These are phyloP conservation scores for Xerophyta viscosa DNA, from an alignment of 106 monocot genomes.

Conservation along the genomic window DNA sequence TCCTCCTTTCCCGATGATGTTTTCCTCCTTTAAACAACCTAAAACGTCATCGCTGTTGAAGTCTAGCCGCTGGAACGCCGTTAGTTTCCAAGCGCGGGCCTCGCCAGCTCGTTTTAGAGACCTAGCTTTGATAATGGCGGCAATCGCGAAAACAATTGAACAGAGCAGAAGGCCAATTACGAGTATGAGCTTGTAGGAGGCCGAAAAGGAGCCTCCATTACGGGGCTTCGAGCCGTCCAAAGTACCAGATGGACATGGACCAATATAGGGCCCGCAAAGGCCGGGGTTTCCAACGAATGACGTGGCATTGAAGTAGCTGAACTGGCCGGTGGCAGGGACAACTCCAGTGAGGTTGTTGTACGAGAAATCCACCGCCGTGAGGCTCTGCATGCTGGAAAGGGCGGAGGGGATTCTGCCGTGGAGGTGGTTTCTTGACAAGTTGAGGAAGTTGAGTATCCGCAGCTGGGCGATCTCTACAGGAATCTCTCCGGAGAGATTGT, in stretches of 20 bases:
- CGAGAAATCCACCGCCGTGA: conserved; percentile 83
- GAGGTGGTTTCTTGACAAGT: conserved; percentile 49
- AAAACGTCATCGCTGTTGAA: conserved; percentile 67
- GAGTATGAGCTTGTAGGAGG: conserved; percentile 59
- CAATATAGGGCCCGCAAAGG: conserved; percentile 53
- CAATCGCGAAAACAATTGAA: conserved; percentile 67
- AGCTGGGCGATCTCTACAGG: conserved; percentile 34
- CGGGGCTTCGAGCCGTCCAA: neutral
- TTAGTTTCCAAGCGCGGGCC: conserved; percentile 68
- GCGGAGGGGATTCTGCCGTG: conserved; percentile 50
- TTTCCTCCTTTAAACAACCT: conserved; percentile 66
- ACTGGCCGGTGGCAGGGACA: conserved; percentile 81
- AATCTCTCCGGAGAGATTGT: conserved; percentile 43
- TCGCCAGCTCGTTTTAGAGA: conserved; percentile 41
- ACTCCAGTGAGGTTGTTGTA: conserved; percentile 80
- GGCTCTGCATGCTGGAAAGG: conserved; percentile 75
- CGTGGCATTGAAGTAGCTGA: conserved; percentile 91
- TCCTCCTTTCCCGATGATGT: conserved; percentile 84
- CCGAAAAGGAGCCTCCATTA: conserved; percentile 10
- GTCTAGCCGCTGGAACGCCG: conserved; percentile 78
- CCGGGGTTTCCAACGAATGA: conserved; percentile 71
- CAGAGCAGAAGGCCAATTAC: conserved; percentile 61
- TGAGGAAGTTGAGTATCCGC: conserved; percentile 52
- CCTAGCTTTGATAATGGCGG: conserved; percentile 68
- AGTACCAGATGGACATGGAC: conserved; percentile 30